Percentiles rank a stretch among this genome's conserved stretches.
phyloP scores from a whole-genome alignment of 2,329 filamentous ascomycete genomes.

The Aspergillus brunneoviolaceus region DNA sequence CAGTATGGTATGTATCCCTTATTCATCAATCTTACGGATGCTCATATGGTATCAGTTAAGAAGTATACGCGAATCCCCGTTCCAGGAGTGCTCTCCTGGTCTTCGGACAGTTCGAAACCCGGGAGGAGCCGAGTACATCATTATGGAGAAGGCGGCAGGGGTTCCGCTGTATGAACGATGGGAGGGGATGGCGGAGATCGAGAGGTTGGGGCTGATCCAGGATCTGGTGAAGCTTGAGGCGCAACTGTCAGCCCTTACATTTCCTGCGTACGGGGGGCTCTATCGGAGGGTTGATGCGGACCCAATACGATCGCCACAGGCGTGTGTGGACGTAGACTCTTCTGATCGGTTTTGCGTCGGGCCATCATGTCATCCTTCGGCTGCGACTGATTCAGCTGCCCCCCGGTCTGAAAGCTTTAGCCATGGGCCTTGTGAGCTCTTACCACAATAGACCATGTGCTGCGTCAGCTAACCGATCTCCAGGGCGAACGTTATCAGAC shows the following conservation, averaged over 20 bases:
- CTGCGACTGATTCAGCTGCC: too few species aligned
- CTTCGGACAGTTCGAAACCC: conserved; percentile 26
- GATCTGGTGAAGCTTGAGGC: conserved; percentile 23
- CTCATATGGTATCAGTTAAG: conserved; percentile 13
- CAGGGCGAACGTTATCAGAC: too few species aligned
- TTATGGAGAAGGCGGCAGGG: conserved; percentile 41
- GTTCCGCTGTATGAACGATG: conserved; percentile 32
- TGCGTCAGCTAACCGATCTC: too few species aligned
- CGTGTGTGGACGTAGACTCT: too few species aligned
- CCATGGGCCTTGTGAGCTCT: too few species aligned
- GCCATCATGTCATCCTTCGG: too few species aligned
- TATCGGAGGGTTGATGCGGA: conserved; percentile 8
- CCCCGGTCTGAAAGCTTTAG: too few species aligned
- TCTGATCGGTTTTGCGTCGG: too few species aligned
- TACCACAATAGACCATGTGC: too few species aligned
- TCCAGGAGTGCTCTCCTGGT: conserved; percentile 27
- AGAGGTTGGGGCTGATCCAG: conserved; percentile 24
- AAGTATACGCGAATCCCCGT: conserved; percentile 25
- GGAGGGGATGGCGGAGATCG: conserved; percentile 20
- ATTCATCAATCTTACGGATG: background rate
- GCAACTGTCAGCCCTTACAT: conserved; percentile 20
- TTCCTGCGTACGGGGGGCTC: conserved; percentile 27
- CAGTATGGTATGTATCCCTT: conserved; percentile 23
- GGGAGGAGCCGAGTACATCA: conserved; percentile 42
- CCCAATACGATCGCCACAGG: too few species aligned